Percentiles rank a stretch among this genome's conserved stretches.
Evolutionary conservation across 1,284 basidiomycete genomes (phyloP).

Genomic region (Boletellus deceptivus): DNA sequence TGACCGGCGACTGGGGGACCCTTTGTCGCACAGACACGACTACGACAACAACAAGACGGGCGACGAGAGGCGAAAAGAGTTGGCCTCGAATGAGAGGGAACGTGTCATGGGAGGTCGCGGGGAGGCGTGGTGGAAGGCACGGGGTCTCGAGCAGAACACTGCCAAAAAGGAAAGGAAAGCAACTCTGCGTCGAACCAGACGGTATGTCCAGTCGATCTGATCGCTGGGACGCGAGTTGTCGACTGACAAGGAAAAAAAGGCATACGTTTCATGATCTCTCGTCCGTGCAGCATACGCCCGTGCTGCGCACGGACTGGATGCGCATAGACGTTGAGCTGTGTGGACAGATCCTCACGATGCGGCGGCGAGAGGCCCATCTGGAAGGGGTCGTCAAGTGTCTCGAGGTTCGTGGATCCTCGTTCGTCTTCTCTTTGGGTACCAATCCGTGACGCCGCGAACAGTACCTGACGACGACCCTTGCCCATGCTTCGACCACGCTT

Average conservation of each 20-base stretch:
- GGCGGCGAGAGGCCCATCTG: conserved; percentile 58
- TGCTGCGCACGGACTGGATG: conserved; percentile 62
- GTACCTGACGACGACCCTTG: conserved; percentile 53
- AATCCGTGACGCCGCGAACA: conserved; percentile 20
- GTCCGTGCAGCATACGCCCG: conserved; percentile 42
- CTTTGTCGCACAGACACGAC: conserved; percentile 1
- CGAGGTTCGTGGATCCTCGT: conserved; percentile 24
- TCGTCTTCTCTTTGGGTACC: conserved; percentile 5
- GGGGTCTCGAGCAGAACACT: conserved; percentile 9
- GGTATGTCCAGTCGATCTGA: conserved; percentile 13
- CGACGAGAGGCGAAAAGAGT: conserved; percentile 34
- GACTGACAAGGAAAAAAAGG: conserved; percentile 37
- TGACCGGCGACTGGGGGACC: conserved; percentile 13
- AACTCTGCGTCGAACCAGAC: conserved; percentile 11
- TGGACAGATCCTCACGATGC: conserved; percentile 67
- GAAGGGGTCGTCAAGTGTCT: conserved; percentile 42
- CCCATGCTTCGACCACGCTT: conserved; percentile 51
- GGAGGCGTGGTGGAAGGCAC: conserved; percentile 26
- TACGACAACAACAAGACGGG: conserved; percentile 4
- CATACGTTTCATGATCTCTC: conserved; percentile 62
- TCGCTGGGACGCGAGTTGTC: conserved; percentile 8
- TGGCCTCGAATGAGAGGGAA: conserved; percentile 52
- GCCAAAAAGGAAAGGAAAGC: conserved; percentile 5
- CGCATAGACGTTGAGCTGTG: conserved; percentile 75
- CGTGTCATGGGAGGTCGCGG: conserved; percentile 17